Evolutionary conservation across 305 asterid genomes (phyloP), one percentile per base, ranked within the genome.

Genomic region (Solanum aculeatissimum): DNA sequence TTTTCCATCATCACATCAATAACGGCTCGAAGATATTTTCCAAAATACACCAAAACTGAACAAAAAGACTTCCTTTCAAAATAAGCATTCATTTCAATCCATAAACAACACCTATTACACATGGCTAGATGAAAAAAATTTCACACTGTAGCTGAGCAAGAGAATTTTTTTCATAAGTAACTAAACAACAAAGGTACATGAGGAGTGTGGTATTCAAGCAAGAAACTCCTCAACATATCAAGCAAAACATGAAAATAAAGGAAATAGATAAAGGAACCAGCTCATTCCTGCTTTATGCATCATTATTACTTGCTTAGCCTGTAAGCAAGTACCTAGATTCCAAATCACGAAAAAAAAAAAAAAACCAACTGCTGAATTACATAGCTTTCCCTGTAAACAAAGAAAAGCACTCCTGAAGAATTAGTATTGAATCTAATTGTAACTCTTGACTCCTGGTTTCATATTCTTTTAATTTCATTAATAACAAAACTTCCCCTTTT

Each of bases 291-390:
- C 89, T 87, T 66, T 71, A 68, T 82, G 69, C 81, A 63, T 83
- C 80, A 84, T 55, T 85, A 86, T 75, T 79, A 85, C 87, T 94
- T 91, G 94, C 94, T 91, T 93, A 86, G 81, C 85, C 86, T 63
- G 88, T 84, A 93, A 91, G 98, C 92, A 92, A 93, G 86, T 80
- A 84, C 79, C 87, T 63, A 90, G 91, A 91, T 91, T 89, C 93
- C 91, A 82, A 88, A 87, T 87, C 87, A 87, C 82, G 32, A 85
- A 82, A 72, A 85, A 71, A 89, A 89, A 79, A 57, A 57, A n/a
- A n/a, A n/a, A n/a, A n/a, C n/a, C n/a, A n/a, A 84, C 65, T 86
- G 88, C 82, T 29, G 32, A 54, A 78, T 19, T 53, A 53, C 82
- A 78, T 3, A 29, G 66, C 83, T 83, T 85, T 72, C 84, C 66